These are phyloP conservation scores for Neohortaea acidophila DNA, from an alignment of 495 filamentous ascomycete genomes.

Conservation along the genomic window DNA sequence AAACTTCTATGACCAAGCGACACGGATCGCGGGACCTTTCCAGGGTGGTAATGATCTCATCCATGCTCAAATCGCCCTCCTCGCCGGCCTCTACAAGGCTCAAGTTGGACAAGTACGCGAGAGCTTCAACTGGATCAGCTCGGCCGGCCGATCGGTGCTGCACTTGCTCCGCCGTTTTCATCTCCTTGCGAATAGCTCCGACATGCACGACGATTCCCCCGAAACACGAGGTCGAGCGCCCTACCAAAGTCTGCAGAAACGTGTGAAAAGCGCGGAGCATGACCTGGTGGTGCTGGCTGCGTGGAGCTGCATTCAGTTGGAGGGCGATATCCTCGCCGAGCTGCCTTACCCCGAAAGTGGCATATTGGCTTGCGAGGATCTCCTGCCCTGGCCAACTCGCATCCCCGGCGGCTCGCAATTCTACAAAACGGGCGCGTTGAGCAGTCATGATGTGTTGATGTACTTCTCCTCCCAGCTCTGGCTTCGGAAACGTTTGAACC, in stretches of 20 bases:
- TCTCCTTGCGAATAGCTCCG: slow-evolving; percentile 2
- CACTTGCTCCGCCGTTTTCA: slow-evolving; percentile 58
- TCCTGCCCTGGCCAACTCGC: slow-evolving; percentile 48
- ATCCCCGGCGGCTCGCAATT: slow-evolving; percentile 12
- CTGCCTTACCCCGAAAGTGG: slow-evolving; percentile 49
- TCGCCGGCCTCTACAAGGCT: slow-evolving; percentile 81
- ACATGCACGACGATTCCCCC: too few species aligned
- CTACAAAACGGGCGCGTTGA: background rate
- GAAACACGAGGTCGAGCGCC: too few species aligned
- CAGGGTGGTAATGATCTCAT: slow-evolving; percentile 60
- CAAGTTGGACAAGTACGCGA: slow-evolving; percentile 77
- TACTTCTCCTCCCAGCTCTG: slow-evolving; percentile 78
- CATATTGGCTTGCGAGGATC: slow-evolving; percentile 18
- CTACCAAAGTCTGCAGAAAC: too few species aligned
- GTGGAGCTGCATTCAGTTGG: slow-evolving; percentile 87
- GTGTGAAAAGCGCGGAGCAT: slow-evolving; percentile 7
- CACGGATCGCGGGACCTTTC: slow-evolving; percentile 66
- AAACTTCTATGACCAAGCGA: slow-evolving; percentile 76
- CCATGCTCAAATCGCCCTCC: slow-evolving; percentile 66
- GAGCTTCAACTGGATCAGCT: slow-evolving; percentile 73
- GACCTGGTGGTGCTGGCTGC: slow-evolving; percentile 43
- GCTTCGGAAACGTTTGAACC: slow-evolving; percentile 70
- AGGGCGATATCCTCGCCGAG: slow-evolving; percentile 92
- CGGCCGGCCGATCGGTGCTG: slow-evolving; percentile 60
- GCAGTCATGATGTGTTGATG: slow-evolving; percentile 16